Conservation (phyloP, 2,329 filamentous ascomycete species). For the Fusarium foetens region DNA sequence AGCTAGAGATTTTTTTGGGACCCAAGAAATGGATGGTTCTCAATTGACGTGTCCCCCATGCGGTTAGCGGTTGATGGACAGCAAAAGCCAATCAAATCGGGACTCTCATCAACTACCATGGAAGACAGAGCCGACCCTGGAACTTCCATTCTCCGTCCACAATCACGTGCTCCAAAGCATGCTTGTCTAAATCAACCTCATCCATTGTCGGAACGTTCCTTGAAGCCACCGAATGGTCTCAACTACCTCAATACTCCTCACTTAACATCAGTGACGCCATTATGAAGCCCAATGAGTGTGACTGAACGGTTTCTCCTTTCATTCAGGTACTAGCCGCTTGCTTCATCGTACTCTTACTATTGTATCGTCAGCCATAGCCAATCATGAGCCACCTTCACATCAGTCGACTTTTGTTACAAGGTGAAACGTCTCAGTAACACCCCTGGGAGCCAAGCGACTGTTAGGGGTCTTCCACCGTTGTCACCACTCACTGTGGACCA, state of each 20-base stretch:
- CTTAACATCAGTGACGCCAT: not conserved
- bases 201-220: not conserved
- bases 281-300: not conserved
- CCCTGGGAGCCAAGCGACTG: slow-evolving; percentile 32
- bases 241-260: not conserved
- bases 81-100: slow-evolving; percentile 30
- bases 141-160: slow-evolving; percentile 9
- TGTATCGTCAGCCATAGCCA: slow-evolving; percentile 15
- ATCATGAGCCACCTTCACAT: slow-evolving; percentile 34
- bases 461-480: slow-evolving; percentile 37
- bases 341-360: not conserved
- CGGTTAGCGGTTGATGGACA: slow-evolving; percentile 18
- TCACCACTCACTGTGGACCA: slow-evolving; percentile 36
- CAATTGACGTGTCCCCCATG: slow-evolving; percentile 40
- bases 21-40: slow-evolving; percentile 37
- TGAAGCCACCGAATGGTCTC: not conserved
- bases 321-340: not conserved
- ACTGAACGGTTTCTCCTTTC: not conserved
- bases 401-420: slow-evolving; percentile 50
- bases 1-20: slow-evolving; percentile 50
- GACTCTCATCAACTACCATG: not conserved
- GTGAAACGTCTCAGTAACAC: slow-evolving; percentile 56
- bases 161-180: slow-evolving; percentile 22
- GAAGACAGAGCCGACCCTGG: not conserved
- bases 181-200: slow-evolving; percentile 23